phyloP scores from a whole-genome alignment of 106 monocot species.

The Allium sativum region DNA sequence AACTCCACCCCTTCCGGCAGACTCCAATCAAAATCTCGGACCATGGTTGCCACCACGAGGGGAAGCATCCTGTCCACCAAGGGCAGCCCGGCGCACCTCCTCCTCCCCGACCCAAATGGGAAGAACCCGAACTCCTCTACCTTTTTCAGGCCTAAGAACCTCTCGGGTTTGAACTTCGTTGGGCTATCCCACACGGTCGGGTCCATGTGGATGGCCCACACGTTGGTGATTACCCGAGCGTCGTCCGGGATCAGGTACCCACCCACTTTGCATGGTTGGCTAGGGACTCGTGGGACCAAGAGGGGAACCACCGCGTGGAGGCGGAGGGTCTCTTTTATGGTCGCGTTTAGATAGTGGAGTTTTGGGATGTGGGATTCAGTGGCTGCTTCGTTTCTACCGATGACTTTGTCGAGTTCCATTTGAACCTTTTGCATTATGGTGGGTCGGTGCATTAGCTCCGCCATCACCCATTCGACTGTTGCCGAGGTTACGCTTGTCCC shows the following conservation, averaged over 20 bases:
- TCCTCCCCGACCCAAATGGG: slow-evolving; percentile 17
- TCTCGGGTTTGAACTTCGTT: slow-evolving; percentile 22
- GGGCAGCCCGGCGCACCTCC: slow-evolving; percentile 9
- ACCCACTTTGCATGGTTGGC: slow-evolving; percentile 11
- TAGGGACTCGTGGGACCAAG: slow-evolving; percentile 10
- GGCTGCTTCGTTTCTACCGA: slow-evolving; percentile 4
- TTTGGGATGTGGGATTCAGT: slow-evolving; percentile 11
- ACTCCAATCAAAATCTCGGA: slow-evolving; percentile 14
- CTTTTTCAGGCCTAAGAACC: slow-evolving; percentile 11
- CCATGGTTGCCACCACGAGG: slow-evolving; percentile 9
- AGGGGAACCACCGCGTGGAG: slow-evolving; percentile 33
- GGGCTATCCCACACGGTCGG: slow-evolving; percentile 22
- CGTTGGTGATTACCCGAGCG: slow-evolving; percentile 22
- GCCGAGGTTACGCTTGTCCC: slow-evolving; percentile 17
- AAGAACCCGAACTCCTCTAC: slow-evolving; percentile 3
- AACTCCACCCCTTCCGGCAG: slow-evolving; percentile 8
- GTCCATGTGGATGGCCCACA: slow-evolving; percentile 37
- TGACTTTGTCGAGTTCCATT: slow-evolving; percentile 20
- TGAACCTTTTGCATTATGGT: slow-evolving; percentile 20
- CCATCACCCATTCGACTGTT: slow-evolving; percentile 22
- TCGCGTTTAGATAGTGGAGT: slow-evolving; percentile 14
- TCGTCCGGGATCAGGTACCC: slow-evolving; percentile 23
- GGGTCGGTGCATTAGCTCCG: slow-evolving; percentile 22
- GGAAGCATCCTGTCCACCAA: slow-evolving; percentile 15
- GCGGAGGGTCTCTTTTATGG: slow-evolving; percentile 28